These are phyloP conservation scores for Russula sp. DNA, from an alignment of 768 basidiomycete genomes.

Conservation along the genomic window DNA sequence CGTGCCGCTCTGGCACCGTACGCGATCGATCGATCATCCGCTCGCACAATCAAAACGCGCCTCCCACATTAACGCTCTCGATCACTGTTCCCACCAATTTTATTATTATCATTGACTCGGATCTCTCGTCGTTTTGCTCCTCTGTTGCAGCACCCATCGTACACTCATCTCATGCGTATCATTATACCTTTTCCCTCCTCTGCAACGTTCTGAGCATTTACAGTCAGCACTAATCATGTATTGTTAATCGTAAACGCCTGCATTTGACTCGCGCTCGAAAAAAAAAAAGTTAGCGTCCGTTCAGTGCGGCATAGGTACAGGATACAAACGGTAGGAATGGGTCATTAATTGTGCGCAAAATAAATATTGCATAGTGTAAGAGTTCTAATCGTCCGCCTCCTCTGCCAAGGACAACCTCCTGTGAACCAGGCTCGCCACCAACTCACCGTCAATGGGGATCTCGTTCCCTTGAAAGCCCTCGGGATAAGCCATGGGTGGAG, in stretches of 20 bases:
- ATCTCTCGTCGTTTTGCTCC: background rate
- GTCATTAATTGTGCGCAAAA: background rate
- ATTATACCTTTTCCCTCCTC: background rate
- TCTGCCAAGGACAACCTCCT: constrained; percentile 51
- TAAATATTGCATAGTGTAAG: background rate
- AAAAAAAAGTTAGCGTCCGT: background rate
- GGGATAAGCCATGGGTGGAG: constrained; percentile 67
- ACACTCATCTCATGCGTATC: background rate
- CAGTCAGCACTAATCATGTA: background rate
- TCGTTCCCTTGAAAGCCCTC: constrained; percentile 85
- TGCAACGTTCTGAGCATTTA: background rate
- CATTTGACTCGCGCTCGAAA: background rate
- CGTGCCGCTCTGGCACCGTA: constrained; percentile 10
- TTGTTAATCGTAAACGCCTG: background rate
- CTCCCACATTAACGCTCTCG: background rate
- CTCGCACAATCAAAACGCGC: background rate
- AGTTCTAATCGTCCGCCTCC: constrained; percentile 53
- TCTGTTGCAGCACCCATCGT: background rate
- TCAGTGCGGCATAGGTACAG: background rate
- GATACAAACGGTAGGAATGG: background rate
- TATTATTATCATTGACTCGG: background rate
- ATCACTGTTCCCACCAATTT: background rate
- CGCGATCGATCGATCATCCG: background rate
- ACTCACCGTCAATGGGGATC: constrained; percentile 75
- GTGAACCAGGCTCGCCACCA: constrained; percentile 55